Conservation (phyloP, 345 rosid species). For the Salix caprea region DNA sequence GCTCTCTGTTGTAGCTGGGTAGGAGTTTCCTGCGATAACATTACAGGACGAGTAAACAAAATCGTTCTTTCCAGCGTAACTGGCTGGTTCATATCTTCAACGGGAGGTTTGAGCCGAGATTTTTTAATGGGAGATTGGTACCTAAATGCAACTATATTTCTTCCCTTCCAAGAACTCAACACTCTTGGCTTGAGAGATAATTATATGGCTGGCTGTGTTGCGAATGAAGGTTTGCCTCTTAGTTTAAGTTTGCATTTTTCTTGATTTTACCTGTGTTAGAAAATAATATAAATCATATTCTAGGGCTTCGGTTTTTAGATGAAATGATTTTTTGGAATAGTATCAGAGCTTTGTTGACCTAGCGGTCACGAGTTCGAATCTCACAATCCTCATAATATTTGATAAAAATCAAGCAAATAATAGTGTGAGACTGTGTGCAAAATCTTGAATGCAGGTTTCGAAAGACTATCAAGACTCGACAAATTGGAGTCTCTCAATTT, state of each 20-base stretch:
- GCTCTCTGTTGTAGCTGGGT: background rate
- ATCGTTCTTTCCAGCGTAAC: rapidly evolving
- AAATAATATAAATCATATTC: no score
- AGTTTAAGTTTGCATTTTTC: background rate
- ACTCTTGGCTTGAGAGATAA: background rate
- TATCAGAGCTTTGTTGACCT: no score
- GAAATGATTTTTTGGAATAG: no score
- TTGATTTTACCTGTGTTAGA: no score
- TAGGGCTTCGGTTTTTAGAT: no score
- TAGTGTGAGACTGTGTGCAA: no score
- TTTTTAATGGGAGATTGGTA: background rate
- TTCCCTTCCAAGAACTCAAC: background rate
- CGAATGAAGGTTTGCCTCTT: background rate
- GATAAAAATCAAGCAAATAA: no score
- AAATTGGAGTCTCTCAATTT: background rate
- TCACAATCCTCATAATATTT: no score
- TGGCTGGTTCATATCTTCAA: no score
- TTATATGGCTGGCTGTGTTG: background rate
- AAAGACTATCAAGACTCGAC: background rate
- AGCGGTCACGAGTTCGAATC: no score
- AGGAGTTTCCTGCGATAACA: background rate
- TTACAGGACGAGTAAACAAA: background rate
- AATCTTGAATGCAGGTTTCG: background rate
- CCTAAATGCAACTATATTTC: slow-evolving; percentile 8
- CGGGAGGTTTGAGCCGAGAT: no score